Conservation (phyloP, 2,329 filamentous ascomycete species). For the Venturia nashicola region DNA sequence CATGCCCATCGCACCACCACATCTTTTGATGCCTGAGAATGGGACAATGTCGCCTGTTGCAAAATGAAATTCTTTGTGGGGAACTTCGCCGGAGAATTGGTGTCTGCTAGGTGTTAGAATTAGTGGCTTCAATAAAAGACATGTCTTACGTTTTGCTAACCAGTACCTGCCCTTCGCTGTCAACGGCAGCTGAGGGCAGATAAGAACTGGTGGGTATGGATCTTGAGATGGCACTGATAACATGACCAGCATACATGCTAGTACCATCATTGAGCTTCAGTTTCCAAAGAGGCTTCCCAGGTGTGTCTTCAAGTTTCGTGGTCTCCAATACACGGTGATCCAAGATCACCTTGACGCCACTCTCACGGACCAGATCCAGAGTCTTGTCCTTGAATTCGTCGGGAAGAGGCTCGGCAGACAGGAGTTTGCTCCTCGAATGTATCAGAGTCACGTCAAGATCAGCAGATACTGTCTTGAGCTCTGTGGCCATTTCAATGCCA, state of each 20-base stretch:
- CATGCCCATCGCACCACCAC: slow-evolving; percentile 63
- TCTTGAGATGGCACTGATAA: slow-evolving; percentile 58
- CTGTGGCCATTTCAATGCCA: slow-evolving; percentile 70
- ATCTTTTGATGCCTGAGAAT: slow-evolving; percentile 73
- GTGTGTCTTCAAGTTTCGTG: slow-evolving; percentile 33
- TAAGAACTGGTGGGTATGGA: slow-evolving; percentile 50
- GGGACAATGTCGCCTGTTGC: slow-evolving; percentile 56
- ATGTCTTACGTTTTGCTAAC: slow-evolving; percentile 40
- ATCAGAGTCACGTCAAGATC: slow-evolving; percentile 56
- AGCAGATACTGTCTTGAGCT: slow-evolving; percentile 58
- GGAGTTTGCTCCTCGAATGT: slow-evolving; percentile 57
- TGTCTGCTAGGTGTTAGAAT: neutral
- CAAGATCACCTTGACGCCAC: slow-evolving; percentile 54
- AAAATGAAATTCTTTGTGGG: slow-evolving; percentile 51
- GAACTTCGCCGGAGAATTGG: slow-evolving; percentile 38
- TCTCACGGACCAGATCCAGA: slow-evolving; percentile 44
- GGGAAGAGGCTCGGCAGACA: slow-evolving; percentile 62
- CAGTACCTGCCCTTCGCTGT: slow-evolving; percentile 54
- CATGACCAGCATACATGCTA: slow-evolving; percentile 47
- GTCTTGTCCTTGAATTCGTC: slow-evolving; percentile 55
- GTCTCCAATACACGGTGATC: slow-evolving; percentile 38
- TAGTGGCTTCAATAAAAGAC: slow-evolving; percentile 3
- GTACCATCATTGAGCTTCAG: slow-evolving; percentile 51
- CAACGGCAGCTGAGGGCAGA: slow-evolving; percentile 44
- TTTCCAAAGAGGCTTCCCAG: slow-evolving; percentile 27